phyloP scores from a whole-genome alignment of 495 filamentous ascomycete genomes.

The Xylaria intraflava region DNA sequence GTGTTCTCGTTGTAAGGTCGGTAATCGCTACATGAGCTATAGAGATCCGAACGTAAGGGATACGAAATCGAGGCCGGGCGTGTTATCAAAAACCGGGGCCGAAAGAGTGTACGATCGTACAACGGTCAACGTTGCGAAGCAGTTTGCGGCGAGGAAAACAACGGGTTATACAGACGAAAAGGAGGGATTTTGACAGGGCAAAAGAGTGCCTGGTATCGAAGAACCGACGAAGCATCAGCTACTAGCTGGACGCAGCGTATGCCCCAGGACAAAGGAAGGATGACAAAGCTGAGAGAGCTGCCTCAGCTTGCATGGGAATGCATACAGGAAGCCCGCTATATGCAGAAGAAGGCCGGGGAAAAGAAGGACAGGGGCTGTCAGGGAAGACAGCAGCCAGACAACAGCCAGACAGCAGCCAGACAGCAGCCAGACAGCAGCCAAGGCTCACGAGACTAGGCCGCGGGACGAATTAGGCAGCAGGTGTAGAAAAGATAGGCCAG shows the following conservation, averaged over 20 bases:
- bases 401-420: no score
- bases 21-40: not conserved
- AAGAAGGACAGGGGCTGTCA: slow-evolving; percentile 28
- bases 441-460: no score
- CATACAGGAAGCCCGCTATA: no score
- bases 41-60: not conserved
- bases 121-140: slow-evolving; percentile 6
- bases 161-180: not conserved
- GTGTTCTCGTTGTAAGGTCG: not conserved
- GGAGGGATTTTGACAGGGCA: not conserved
- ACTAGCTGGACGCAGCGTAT: slow-evolving; percentile 13
- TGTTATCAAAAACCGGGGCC: not conserved
- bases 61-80: not conserved
- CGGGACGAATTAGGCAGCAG: not conserved
- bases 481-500: not conserved
- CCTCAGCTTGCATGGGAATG: slow-evolving; percentile 15
- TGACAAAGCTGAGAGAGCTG: slow-evolving; percentile 11
- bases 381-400: slow-evolving; percentile 16
- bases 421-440: no score
- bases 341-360: slow-evolving; percentile 14
- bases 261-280: slow-evolving; percentile 12
- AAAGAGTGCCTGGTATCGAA: slow-evolving; percentile 15
- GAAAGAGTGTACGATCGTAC: not conserved
- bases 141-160: not conserved
- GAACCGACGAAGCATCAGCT: slow-evolving; percentile 5